phyloP scores from a whole-genome alignment of 108 stramenopile genomes.

The Asterionellopsis glacialis region DNA sequence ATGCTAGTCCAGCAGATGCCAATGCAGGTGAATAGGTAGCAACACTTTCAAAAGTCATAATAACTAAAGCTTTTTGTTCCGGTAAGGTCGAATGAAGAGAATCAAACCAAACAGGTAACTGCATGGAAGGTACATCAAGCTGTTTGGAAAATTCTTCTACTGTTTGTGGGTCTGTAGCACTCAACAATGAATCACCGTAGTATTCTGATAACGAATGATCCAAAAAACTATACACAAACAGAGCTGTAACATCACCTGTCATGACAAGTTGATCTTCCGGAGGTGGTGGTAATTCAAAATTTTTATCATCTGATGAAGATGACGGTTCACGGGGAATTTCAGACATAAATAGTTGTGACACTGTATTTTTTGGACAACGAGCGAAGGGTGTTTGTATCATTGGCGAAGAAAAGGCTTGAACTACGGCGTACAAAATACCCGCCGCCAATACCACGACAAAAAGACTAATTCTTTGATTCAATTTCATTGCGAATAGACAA shows the following conservation, averaged over 20 bases:
- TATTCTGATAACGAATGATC: conserved; percentile 59
- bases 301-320: conserved; percentile 15
- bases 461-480: no score
- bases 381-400: no score
- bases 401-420: no score
- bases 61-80: conserved; percentile 15
- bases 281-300: conserved; percentile 42
- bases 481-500: no score
- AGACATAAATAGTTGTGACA: background rate
- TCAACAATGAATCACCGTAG: conserved; percentile 17
- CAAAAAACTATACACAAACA: conserved; percentile 73
- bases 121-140: background rate
- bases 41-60: conserved; percentile 15
- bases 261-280: conserved; percentile 75
- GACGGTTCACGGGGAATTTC: conserved; percentile 4
- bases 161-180: conserved; percentile 2
- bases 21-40: conserved; percentile 60
- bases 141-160: conserved; percentile 1
- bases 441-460: no score
- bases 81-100: conserved; percentile 4
- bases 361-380: no score
- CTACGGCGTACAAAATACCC: no score
- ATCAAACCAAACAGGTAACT: conserved; percentile 65
- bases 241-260: conserved; percentile 63
- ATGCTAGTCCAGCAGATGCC: conserved; percentile 42